phyloP scores from a whole-genome alignment of 2,329 filamentous ascomycete species.

The Blastomyces emzantsi region DNA sequence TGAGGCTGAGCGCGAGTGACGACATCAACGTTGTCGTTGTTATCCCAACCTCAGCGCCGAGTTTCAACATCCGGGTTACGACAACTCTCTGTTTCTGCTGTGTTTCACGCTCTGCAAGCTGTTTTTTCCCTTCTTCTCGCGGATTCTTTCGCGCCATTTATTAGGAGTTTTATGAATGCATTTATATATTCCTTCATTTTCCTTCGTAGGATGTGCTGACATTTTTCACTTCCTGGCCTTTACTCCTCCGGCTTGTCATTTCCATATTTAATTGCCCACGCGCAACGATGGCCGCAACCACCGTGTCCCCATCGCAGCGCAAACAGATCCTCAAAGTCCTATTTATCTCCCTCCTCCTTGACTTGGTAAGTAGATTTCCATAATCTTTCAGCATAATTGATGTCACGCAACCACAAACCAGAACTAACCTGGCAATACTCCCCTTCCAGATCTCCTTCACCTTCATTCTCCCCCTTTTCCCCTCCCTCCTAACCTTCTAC shows the following conservation, averaged over 20 bases:
- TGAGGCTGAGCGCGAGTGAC: not conserved
- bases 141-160: not conserved
- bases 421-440: slow-evolving; percentile 1
- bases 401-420: not conserved
- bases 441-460: slow-evolving; percentile 80
- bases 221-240: not conserved
- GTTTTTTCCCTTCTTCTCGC: not conserved
- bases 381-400: not conserved
- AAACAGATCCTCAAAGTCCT: slow-evolving; percentile 81
- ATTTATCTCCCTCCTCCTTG: slow-evolving; percentile 79
- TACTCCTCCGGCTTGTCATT: not conserved
- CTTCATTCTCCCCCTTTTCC: slow-evolving; percentile 94
- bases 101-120: not conserved
- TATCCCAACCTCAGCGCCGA: not conserved
- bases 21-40: not conserved
- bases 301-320: slow-evolving; percentile 44
- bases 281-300: slow-evolving; percentile 28
- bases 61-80: not conserved
- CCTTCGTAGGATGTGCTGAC: too few relatives aligned
- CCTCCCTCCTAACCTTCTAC: slow-evolving; percentile 92
- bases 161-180: not conserved
- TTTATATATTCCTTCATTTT: not conserved
- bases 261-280: too few relatives aligned
- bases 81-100: not conserved
- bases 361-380: slow-evolving; percentile 59